Base-by-base conservation (phyloP, 257 asterid species). In the Solanum ahanhuiri region DNA sequence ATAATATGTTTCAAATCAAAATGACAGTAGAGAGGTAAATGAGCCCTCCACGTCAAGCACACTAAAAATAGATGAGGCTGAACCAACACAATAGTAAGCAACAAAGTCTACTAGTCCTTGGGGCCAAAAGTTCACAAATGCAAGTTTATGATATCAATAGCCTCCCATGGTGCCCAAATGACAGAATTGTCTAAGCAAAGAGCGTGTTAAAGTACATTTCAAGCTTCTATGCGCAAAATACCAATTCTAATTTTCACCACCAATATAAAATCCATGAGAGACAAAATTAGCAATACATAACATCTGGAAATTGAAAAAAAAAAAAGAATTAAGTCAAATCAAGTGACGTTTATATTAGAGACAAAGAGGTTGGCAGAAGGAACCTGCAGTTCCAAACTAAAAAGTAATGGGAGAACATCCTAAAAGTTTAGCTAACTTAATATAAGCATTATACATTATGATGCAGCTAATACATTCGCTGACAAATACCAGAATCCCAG, bases 21-120 rank as follows among this genome's bases (percentile, higher is more conserved):
- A 85, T 48, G 77, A 60, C 86, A 51, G 41, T 37, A 79, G 75
- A 87, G 87, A 20, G 43, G 87, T 71, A 77, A 90, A 48, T 85
- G 45, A 37, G 82, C 85, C 37, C 77, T 22, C 45, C 72, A 87
- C 3, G 12, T 23, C 64, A 45, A 14, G 25, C 17, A 45, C 22
- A 28, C 63, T 15, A 79, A 43, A 77, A 15, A 79, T 14, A 10
- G 15, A 79, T 3, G n/a, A 79, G 66, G 28, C 28, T 28, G 83
- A 45, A 79, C 64, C 83, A 79, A 79, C 64, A 43, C 23, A 45
- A 15, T 15, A 45, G 82, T 5, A 45, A 8, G 12, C 64, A 25
- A 25, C 25, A 41, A 76, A 86, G 70, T 23, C 75, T 39, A 76
- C 58, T 85, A 81, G 86, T 84, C 83, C 63, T 76, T 67, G 73